phyloP scores from a whole-genome alignment of 2,329 filamentous ascomycete species.

The Fusarium setosum region DNA sequence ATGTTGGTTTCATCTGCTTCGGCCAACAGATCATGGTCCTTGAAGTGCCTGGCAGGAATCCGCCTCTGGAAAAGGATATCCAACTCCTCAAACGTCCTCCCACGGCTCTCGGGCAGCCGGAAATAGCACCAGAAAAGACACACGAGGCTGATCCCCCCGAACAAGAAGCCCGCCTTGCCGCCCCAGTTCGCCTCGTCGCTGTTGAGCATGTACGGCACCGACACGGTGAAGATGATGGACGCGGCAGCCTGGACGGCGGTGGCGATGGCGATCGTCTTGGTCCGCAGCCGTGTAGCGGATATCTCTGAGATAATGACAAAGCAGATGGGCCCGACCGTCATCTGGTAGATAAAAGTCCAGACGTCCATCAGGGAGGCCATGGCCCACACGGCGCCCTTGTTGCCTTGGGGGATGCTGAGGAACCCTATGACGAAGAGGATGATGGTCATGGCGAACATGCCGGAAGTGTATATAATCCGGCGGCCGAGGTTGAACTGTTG shows the following conservation, averaged over 20 bases:
- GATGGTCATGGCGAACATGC: too few species aligned
- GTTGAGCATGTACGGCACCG: conserved; percentile 48
- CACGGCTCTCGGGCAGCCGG: conserved; percentile 43
- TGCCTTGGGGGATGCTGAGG: background rate
- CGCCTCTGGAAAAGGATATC: conserved; percentile 39
- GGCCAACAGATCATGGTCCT: too few species aligned
- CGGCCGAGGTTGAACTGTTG: too few species aligned
- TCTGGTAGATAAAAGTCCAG: too few species aligned
- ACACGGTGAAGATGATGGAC: conserved; percentile 38
- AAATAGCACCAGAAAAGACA: conserved; percentile 42
- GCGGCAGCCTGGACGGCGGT: conserved; percentile 41
- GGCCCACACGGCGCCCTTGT: conserved; percentile 39
- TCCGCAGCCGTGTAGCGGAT: conserved; percentile 48
- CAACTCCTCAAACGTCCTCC: conserved; percentile 45
- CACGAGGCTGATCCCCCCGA: conserved; percentile 34
- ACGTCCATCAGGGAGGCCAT: background rate
- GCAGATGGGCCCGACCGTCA: too few species aligned
- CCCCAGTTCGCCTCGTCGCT: conserved; percentile 45
- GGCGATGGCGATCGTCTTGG: conserved; percentile 45
- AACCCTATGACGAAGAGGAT: too few species aligned
- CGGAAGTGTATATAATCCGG: too few species aligned
- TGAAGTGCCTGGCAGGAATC: too few species aligned
- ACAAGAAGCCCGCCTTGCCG: conserved; percentile 46
- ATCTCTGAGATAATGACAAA: conserved; percentile 48
- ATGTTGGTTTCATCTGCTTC: too few species aligned